Base-by-base conservation (phyloP, 192 early-diverging fungal genomes). In the Coemansia javaensis region DNA sequence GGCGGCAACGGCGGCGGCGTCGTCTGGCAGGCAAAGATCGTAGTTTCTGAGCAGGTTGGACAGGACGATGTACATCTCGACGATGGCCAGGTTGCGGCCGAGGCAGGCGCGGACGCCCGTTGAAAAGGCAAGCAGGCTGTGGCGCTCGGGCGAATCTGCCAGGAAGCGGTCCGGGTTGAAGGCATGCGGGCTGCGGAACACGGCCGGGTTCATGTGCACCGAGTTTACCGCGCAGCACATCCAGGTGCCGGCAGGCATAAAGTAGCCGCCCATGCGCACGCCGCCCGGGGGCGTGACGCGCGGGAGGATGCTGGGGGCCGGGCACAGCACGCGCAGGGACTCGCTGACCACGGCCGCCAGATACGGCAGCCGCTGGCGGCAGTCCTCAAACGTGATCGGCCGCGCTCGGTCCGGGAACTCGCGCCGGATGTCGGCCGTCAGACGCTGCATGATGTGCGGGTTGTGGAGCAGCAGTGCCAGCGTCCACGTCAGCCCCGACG, bases 81-180 rank as follows among this genome's bases (percentile, higher is more conserved):
- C 42, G 5, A 67, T 44, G 7, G 79, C 79, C 58, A 81, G 43
- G 47, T 73, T 68, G 16, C 63, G 53, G 15, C 77, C 77, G 32
- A 77, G 33, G 14, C 79, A 81, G 4, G 73, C 63, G 5, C 77
- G 72, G 21, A 69, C 66, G n/a, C 79, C 79, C 4, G 51, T 64
- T 0, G 79, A 71, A 39, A 81, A 81, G 15, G 72, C 56, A 37
- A 79, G 10, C 56, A 67, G 15, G 37, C 56, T 66, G 5, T 49
- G 47, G 9, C 23, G 42, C 21, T 54, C 47, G 2, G 27, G 14
- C 1, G 25, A 32, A 0, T 35, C 30, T 14, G 17, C 35, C 59
- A 78, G 12, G 22, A 78, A 78, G 32, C 76, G 47, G 8, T 74
- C 70, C 2, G 76, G 76, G n/a, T 65, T 34, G 45, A 78, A 78